Percentiles rank a stretch among this genome's conserved stretches.
These are phyloP conservation scores for Lactifluus pinguis DNA, from an alignment of 768 basidiomycete genomes.

Conservation along the genomic window DNA sequence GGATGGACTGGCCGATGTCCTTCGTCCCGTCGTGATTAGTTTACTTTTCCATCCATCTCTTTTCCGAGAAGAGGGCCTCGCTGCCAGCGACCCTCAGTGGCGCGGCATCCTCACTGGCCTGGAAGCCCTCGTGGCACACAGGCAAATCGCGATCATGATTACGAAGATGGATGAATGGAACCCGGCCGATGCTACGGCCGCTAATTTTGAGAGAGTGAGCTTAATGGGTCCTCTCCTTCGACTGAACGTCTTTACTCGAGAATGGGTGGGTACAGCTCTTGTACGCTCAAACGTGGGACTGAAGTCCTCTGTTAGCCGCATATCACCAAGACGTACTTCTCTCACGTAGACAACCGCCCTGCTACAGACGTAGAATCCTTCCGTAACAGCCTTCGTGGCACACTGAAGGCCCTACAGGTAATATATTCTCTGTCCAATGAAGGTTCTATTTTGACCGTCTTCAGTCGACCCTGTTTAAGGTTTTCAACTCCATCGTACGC, in stretches of 20 bases:
- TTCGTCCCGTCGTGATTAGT: conserved; percentile 62
- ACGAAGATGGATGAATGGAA: conserved; percentile 69
- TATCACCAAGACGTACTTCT: conserved; percentile 74
- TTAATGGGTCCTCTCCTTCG: conserved; percentile 80
- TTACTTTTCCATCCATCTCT: conserved; percentile 59
- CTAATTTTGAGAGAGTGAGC: conserved; percentile 53
- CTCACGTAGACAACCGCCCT: conserved; percentile 70
- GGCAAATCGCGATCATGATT: conserved; percentile 76
- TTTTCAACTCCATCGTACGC: conserved; percentile 84
- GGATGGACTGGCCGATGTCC: conserved; percentile 65
- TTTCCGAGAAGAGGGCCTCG: conserved; percentile 57
- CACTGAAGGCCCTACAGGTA: conserved; percentile 78
- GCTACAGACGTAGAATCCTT: conserved; percentile 73
- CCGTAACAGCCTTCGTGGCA: conserved; percentile 76
- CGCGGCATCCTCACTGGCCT: conserved; percentile 76
- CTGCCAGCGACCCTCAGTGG: conserved; percentile 73
- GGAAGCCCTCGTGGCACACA: conserved; percentile 71
- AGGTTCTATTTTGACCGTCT: conserved; percentile 22
- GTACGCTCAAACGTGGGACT: neutral
- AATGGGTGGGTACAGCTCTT: conserved; percentile 57
- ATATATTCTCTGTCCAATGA: neutral
- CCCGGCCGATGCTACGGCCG: conserved; percentile 47
- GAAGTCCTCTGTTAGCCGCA: conserved; percentile 43
- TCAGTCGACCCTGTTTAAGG: conserved; percentile 66
- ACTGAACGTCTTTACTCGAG: conserved; percentile 76